Evolutionary conservation across 1,284 basidiomycete species (phyloP), one percentile per base, ranked within the genome.

Genomic region (Ganoderma meredithae): DNA sequence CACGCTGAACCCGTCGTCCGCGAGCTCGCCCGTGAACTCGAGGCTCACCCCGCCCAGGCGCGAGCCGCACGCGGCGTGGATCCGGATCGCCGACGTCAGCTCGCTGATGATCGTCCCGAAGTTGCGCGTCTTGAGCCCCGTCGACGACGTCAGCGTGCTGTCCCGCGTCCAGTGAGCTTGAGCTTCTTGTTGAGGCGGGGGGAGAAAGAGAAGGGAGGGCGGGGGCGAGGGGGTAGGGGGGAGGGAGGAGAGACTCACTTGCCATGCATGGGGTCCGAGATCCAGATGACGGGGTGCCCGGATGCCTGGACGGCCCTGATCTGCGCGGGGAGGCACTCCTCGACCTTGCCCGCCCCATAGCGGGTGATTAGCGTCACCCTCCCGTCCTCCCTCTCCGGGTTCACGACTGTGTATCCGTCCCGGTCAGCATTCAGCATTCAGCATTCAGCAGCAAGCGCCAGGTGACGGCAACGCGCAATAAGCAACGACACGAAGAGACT

Each of bases 241-340:
- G n/a, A n/a, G n/a, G n/a, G n/a, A n/a, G n/a, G n/a, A n/a, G n/a
- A n/a, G n/a, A n/a, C 92, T 71, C 75, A 94, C 93, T 96, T 96
- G 82, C 95, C 95, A 75, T 97, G 95, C 97, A 99, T 99, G 1
- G 97, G 96, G 81, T 99, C 97, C 76, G 95, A 98, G 64, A 97
- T 89, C 93, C 96, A 98, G 33, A 93, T 90, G 1, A 98, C 95
- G 3, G 93, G 91, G 78, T 99, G 96, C 0, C 88, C 87, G 1
- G 95, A 94, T 64, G 81, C 76, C 76, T 93, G 90, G 17, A 99
- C 95, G 1, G 91, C 92, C n/a, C 83, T 81, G 78, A 99, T 97
- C 77, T 98, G 95, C 0, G 79, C 84, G 0, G 95, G 87, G 7
- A 99, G 89, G 76, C 91, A 86, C 33, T 87, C 80, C 67, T 92